Evolutionary conservation across 2,329 filamentous ascomycete species (phyloP).

Genomic region (Colletotrichum sp.): DNA sequence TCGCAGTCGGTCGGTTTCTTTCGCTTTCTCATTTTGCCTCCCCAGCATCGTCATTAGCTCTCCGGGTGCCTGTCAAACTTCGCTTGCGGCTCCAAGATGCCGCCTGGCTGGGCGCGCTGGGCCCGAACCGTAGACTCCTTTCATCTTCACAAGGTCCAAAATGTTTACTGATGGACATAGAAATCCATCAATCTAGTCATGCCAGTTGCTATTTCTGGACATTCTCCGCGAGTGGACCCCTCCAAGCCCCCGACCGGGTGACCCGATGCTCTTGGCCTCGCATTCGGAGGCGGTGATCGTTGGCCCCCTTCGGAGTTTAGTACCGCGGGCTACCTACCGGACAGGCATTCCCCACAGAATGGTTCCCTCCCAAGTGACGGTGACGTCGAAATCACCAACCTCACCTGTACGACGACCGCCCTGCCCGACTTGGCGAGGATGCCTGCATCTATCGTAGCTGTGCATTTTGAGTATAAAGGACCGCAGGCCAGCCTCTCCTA

Average conservation of each 20-base stretch:
- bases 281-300: not conserved
- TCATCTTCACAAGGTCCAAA: not conserved
- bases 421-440: not conserved
- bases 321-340: not conserved
- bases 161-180: not conserved
- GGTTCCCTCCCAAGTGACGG: not conserved
- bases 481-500: not conserved
- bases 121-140: not conserved
- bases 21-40: not conserved
- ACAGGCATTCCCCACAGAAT: constrained; percentile 14
- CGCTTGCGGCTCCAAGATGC: not conserved
- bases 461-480: not conserved
- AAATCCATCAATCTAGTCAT: not conserved
- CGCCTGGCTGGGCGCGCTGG: not conserved
- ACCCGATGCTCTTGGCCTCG: not conserved
- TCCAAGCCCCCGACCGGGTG: not conserved
- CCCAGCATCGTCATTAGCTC: not conserved
- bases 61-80: not conserved
- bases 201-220: not conserved
- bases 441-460: not conserved
- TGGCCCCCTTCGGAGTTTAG: not conserved
- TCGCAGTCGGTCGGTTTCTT: not conserved
- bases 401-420: not conserved
- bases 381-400: constrained; percentile 16
- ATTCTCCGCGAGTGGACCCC: not conserved